Conservation (phyloP, 1,284 basidiomycete genomes). For the Leccinum brunneo-olivaceum region DNA sequence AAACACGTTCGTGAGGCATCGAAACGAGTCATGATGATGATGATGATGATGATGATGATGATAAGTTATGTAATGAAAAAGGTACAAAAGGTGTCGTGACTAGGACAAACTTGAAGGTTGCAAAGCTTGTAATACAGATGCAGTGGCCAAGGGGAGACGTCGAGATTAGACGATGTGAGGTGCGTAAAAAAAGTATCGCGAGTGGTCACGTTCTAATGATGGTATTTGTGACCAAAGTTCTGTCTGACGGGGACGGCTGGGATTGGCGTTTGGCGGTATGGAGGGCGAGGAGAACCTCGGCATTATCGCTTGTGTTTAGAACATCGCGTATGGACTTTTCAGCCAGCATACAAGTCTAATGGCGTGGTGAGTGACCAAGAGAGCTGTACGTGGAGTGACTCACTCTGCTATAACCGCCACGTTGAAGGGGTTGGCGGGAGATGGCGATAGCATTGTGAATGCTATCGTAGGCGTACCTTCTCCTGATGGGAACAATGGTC, state of each 20-base stretch:
- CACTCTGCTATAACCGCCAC: slow-evolving; percentile 70
- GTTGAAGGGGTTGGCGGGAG: slow-evolving; percentile 55
- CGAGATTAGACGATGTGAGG: slow-evolving; percentile 10
- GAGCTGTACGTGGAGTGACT: slow-evolving; percentile 23
- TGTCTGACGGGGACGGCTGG: slow-evolving; percentile 15
- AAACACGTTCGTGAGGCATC: slow-evolving; percentile 6
- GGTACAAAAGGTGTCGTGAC: slow-evolving; percentile 18
- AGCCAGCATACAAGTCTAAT: slow-evolving; percentile 60
- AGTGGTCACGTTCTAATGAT: slow-evolving; percentile 24
- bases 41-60: no score
- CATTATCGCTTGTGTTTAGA: slow-evolving; percentile 61
- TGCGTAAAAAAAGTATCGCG: slow-evolving; percentile 9
- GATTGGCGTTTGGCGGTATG: slow-evolving; percentile 32
- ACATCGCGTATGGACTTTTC: slow-evolving; percentile 64
- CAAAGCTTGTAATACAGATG: slow-evolving; percentile 25
- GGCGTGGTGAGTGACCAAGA: neutral
- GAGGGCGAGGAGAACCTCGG: slow-evolving; percentile 52
- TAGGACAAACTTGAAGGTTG: slow-evolving; percentile 13
- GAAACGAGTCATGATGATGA: slow-evolving; percentile 1
- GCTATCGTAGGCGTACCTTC: slow-evolving; percentile 67
- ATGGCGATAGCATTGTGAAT: slow-evolving; percentile 73
- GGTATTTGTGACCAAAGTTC: slow-evolving; percentile 14
- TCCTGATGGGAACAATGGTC: slow-evolving; percentile 33
- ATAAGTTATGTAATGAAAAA: slow-evolving; percentile 18
- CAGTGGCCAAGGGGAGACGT: slow-evolving; percentile 1